These are phyloP conservation scores for Themeda triandra DNA, from an alignment of 176 grass and related monocot species.

Conservation along the genomic window DNA sequence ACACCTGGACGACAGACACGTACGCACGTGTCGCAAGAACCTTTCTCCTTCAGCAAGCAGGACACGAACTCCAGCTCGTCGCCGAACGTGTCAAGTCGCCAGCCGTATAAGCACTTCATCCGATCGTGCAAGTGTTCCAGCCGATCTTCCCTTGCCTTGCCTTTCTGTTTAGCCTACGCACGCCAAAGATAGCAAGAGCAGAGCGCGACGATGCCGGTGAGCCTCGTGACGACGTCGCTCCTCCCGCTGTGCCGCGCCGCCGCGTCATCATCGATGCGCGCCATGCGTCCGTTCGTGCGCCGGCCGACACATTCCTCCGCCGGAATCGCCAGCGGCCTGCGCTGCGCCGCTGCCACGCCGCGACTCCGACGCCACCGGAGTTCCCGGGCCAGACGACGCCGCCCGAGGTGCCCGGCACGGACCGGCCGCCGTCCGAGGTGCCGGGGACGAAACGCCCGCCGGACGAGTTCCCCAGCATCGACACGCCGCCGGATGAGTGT, in stretches of 20 bases:
- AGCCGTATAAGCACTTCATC: neutral
- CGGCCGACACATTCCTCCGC: neutral
- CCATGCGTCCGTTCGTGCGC: neutral
- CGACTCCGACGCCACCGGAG: slow-evolving; percentile 31
- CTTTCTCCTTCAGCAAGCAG: neutral
- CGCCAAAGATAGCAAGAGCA: neutral
- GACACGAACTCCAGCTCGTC: neutral
- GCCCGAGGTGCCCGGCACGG: slow-evolving; percentile 3
- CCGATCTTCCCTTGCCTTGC: neutral
- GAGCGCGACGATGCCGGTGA: neutral
- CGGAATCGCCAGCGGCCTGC: neutral
- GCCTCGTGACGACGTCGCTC: slow-evolving; percentile 16
- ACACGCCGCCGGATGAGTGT: slow-evolving; percentile 37
- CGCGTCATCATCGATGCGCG: neutral
- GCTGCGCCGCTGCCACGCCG: slow-evolving; percentile 8
- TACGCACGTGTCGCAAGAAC: neutral
- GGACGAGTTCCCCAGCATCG: slow-evolving; percentile 41
- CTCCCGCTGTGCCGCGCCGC: slow-evolving; percentile 1
- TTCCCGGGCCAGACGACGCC: neutral
- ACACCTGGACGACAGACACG: neutral
- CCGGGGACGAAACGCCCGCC: slow-evolving; percentile 15
- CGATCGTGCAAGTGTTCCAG: neutral
- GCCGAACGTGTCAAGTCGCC: slow-evolving; percentile 5
- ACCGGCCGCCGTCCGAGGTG: slow-evolving; percentile 1
- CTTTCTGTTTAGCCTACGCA: too few species aligned